Percentiles rank a stretch among this genome's conserved stretches.
phyloP scores from a whole-genome alignment of 2,329 filamentous ascomycete species.

The Diaporthe ilicicola region DNA sequence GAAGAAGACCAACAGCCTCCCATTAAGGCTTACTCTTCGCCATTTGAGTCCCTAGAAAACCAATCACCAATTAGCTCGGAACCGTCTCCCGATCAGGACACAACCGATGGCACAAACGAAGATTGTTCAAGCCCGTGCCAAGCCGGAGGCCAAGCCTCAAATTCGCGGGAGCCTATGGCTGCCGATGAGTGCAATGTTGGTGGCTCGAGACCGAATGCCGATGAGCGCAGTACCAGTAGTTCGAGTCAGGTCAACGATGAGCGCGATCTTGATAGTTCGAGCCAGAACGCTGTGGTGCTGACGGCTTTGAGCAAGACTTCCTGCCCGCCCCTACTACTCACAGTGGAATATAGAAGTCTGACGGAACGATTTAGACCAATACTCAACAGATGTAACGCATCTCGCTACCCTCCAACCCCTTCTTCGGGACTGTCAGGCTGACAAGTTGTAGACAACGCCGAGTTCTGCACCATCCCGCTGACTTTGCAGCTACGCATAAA shows the following conservation, averaged over 20 bases:
- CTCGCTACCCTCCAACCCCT: background rate
- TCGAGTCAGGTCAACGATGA: no score
- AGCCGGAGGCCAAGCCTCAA: no score
- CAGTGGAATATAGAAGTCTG: background rate
- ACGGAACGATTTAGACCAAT: background rate
- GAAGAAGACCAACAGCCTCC: no score
- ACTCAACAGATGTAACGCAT: background rate
- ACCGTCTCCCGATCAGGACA: no score
- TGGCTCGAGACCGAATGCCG: background rate
- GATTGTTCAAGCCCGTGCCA: no score
- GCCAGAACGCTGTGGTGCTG: background rate
- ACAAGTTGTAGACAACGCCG: background rate
- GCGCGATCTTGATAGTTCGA: background rate
- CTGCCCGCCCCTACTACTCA: background rate
- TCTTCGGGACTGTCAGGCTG: background rate
- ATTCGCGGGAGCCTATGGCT: no score
- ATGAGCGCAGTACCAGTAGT: no score
- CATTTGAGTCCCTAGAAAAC: no score
- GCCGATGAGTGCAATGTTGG: no score
- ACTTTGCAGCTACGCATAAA: background rate
- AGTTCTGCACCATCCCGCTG: background rate
- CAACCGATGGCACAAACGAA: no score
- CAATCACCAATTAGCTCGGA: no score
- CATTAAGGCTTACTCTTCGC: no score
- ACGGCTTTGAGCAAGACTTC: background rate